Evolutionary conservation across 208 protist species (phyloP), one percentile per base, ranked within the genome.

Genomic region (Leptomonas pyrrhocoris): DNA sequence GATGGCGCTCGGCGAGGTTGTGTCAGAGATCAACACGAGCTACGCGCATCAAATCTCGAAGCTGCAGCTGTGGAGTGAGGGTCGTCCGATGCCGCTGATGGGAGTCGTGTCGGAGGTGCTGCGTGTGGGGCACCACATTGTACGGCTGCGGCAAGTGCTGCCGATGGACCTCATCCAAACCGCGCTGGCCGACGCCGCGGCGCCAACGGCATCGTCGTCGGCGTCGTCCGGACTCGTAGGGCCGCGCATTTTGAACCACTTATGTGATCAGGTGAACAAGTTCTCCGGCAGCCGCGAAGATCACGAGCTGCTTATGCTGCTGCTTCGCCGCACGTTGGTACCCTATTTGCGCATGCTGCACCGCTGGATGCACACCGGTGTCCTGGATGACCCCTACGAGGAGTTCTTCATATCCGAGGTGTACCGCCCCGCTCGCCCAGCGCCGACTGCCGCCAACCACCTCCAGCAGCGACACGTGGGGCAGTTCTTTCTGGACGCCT

Each of bases 371-470:
- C 79, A 91, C 68, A 80, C 86, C 49, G 91, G 91, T 25, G 68
- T 91, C 45, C 74, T 96, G 18, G 87, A 91, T 30, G 91, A 96
- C 68, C 88, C 88, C 4, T 93, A 84, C 55, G 81, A 79, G 2
- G 91, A 96, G 69, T 96, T 96, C 65, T 96, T 96, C 74, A 89
- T 96, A 36, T 81, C 81, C 7, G 88, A 94, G 57, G 45, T 69
- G 4, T 55, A 77, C 36, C 67, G 43, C 46, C 68, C 64, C 19
- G 18, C 69, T 40, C 63, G 40, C 0, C 59, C 61, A 38, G 64
- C 53, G 12, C 49, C 58, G 45, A 70, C 72, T 16, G 72, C 65
- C 1, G 65, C 63, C 2, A 65, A 60, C n/a, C 71, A 67, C 11
- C 34, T 43, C 8, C 66, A 82, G 65, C 77, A 62, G 58, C 69